phyloP scores from a whole-genome alignment of 1,284 basidiomycete genomes.

The Tranzscheliella williamsii region DNA sequence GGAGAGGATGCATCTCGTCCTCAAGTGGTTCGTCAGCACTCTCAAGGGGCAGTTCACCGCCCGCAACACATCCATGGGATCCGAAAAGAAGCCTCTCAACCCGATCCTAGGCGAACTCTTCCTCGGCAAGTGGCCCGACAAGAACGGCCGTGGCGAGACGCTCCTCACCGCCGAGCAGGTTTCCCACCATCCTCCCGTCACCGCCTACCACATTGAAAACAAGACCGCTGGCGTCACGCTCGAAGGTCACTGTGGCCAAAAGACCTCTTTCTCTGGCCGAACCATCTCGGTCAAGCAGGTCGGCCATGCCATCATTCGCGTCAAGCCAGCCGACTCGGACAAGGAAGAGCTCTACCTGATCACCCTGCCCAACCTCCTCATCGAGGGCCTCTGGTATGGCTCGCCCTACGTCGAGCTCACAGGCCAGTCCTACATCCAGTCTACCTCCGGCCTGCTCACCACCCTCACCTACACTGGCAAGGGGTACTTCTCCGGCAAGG shows the following conservation, averaged over 20 bases:
- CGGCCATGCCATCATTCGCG: constrained; percentile 83
- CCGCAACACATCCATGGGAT: constrained; percentile 67
- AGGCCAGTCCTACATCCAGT: constrained; percentile 81
- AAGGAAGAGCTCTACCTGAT: constrained; percentile 73
- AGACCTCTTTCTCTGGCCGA: constrained; percentile 73
- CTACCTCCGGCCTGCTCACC: constrained; percentile 73
- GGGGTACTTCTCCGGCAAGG: constrained; percentile 87
- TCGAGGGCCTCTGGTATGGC: constrained; percentile 62
- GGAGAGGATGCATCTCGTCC: constrained; percentile 57
- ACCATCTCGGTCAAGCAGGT: constrained; percentile 92
- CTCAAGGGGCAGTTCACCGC: constrained; percentile 90
- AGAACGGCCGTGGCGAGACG: constrained; percentile 78
- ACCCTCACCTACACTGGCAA: constrained; percentile 83
- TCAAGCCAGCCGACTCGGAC: constrained; percentile 70
- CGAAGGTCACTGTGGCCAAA: constrained; percentile 91
- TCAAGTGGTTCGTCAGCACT: constrained; percentile 65
- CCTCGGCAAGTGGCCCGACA: constrained; percentile 87
- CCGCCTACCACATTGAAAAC: constrained; percentile 75
- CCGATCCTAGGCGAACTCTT: constrained; percentile 88
- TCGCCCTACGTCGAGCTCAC: constrained; percentile 84
- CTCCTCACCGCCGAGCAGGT: constrained; percentile 85
- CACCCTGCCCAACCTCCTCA: constrained; percentile 70
- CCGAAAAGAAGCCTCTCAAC: constrained; percentile 96
- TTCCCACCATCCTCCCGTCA: constrained; percentile 67
- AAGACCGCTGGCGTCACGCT: constrained; percentile 76